Conservation (phyloP, 2,329 filamentous ascomycete genomes). For the Diaporthe destruens region DNA sequence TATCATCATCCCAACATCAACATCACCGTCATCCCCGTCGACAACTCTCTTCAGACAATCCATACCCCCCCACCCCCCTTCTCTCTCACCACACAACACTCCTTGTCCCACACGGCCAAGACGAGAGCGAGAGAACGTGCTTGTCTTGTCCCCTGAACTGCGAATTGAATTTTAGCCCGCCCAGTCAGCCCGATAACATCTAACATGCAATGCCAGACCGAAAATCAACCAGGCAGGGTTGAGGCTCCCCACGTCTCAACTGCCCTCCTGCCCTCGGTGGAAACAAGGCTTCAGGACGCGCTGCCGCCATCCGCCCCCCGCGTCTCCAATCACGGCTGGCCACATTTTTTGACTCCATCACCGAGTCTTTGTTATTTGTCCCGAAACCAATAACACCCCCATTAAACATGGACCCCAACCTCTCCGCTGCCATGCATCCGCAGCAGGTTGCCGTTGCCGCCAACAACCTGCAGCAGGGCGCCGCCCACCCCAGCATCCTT, state of each 20-base stretch:
- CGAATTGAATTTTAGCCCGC: neutral
- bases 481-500: constrained; percentile 26
- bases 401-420: constrained; percentile 38
- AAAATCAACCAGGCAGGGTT: neutral
- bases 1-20: neutral
- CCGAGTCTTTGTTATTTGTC: neutral
- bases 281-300: neutral
- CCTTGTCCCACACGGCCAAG: neutral
- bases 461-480: constrained; percentile 38
- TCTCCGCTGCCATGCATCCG: constrained; percentile 37
- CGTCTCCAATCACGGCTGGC: neutral
- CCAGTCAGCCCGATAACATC: neutral
- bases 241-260: constrained; percentile 18
- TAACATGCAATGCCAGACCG: constrained; percentile 30
- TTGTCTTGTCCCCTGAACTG: neutral
- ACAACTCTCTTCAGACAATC: neutral
- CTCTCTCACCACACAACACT: neutral
- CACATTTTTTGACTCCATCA: neutral
- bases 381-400: neutral
- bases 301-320: neutral
- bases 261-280: neutral
- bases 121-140: neutral
- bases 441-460: constrained; percentile 39
- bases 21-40: neutral
- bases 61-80: neutral